Percentiles rank a stretch among this genome's conserved stretches.
Conservation (phyloP, 2,329 filamentous ascomycete genomes). For the Colletotrichum sp. region DNA sequence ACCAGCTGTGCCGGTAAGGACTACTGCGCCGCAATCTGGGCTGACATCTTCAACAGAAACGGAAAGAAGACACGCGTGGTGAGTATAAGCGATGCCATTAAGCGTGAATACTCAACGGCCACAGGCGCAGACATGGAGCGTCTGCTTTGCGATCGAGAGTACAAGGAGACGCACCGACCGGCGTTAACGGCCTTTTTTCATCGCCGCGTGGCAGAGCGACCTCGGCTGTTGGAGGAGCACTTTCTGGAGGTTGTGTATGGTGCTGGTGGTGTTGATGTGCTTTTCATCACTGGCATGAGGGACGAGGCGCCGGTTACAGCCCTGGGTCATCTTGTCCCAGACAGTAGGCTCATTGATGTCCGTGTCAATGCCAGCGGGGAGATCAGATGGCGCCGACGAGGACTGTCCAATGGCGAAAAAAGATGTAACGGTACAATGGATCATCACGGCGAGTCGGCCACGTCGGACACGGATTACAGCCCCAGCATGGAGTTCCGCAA, state of each 20-base stretch:
- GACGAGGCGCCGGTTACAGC: constrained; percentile 58
- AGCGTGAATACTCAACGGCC: constrained; percentile 57
- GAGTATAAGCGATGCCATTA: constrained; percentile 64
- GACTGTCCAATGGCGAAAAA: background rate
- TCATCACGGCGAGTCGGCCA: background rate
- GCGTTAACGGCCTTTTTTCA: constrained; percentile 57
- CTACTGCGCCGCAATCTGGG: constrained; percentile 60
- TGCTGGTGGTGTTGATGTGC: constrained; percentile 50
- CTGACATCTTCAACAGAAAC: constrained; percentile 35
- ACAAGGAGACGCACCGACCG: constrained; percentile 65
- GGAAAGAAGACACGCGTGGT: constrained; percentile 39
- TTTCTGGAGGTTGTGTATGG: constrained; percentile 50
- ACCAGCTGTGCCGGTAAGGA: constrained; percentile 63
- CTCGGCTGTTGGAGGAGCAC: constrained; percentile 52
- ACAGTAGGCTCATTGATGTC: constrained; percentile 58
- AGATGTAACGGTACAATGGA: background rate
- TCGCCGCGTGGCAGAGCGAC: constrained; percentile 43
- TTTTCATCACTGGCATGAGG: constrained; percentile 68
- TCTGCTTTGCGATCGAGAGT: constrained; percentile 57
- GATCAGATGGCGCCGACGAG: constrained; percentile 28
- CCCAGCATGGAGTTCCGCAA: constrained; percentile 59
- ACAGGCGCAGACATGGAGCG: constrained; percentile 50
- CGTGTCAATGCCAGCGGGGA: constrained; percentile 44
- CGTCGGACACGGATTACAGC: constrained; percentile 25
- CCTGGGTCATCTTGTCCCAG: constrained; percentile 43